Conservation (phyloP, 1,284 basidiomycete genomes). For the Tilletia horrida region DNA sequence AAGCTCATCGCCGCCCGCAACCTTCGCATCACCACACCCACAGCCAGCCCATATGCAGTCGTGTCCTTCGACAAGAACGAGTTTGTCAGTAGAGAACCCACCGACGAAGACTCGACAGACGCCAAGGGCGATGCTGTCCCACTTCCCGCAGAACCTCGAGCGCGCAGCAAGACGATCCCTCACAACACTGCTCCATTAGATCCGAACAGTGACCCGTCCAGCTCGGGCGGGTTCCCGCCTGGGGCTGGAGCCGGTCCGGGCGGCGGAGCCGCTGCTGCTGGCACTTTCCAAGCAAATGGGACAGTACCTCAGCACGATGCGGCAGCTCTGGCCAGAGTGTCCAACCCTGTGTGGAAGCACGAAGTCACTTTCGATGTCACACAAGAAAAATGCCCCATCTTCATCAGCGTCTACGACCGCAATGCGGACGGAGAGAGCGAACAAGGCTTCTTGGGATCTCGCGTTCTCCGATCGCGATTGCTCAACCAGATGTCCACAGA, state of each 20-base stretch:
- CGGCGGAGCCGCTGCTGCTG: not conserved
- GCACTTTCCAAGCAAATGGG: not conserved
- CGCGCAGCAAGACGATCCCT: constrained; percentile 50
- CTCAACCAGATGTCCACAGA: constrained; percentile 90
- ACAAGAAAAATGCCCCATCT: constrained; percentile 78
- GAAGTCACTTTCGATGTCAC: constrained; percentile 90
- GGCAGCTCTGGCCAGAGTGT: constrained; percentile 55
- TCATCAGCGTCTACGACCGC: constrained; percentile 90
- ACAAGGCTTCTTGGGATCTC: constrained; percentile 82
- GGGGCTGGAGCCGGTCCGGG: not conserved
- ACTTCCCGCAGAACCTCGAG: constrained; percentile 63
- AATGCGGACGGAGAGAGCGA: constrained; percentile 63
- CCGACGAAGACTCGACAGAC: constrained; percentile 76
- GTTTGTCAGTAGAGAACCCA: constrained; percentile 88
- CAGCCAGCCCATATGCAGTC: constrained; percentile 84
- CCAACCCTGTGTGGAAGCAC: constrained; percentile 98
- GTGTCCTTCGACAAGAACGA: constrained; percentile 99
- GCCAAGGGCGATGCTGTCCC: constrained; percentile 73
- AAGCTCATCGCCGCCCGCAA: constrained; percentile 88
- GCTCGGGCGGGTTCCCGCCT: not conserved
- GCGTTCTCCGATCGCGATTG: constrained; percentile 85
- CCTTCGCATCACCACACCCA: constrained; percentile 59
- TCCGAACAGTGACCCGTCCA: not conserved
- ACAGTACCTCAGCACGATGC: not conserved
- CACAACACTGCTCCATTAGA: not conserved